Evolutionary conservation across 2,329 filamentous ascomycete species (phyloP).

Genomic region (Chalara sp.): DNA sequence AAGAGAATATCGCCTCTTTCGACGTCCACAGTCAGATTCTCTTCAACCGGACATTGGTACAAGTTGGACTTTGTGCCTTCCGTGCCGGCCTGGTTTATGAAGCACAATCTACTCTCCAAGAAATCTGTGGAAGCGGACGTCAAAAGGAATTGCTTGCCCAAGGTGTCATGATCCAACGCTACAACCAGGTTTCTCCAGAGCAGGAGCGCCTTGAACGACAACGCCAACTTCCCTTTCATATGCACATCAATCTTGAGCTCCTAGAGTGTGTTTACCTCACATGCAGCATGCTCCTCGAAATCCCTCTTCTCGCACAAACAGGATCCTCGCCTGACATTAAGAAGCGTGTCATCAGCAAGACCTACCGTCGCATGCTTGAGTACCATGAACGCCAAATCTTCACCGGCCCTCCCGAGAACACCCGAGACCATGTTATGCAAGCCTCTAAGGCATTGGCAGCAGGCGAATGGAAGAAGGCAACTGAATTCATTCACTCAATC

Average conservation of each 20-base stretch:
- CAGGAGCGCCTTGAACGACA: constrained; percentile 97
- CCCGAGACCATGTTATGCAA: constrained; percentile 98
- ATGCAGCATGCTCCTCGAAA: constrained; percentile 98
- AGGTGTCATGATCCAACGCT: constrained; percentile 97
- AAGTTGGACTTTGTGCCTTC: constrained; percentile 98
- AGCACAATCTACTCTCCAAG: constrained; percentile 93
- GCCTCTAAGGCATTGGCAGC: constrained; percentile 93
- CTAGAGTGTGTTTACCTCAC: constrained; percentile 98
- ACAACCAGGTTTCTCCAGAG: constrained; percentile 91
- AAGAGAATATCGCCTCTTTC: constrained; percentile 94
- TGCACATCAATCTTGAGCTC: constrained; percentile 99
- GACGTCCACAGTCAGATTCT: constrained; percentile 96
- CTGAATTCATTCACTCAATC: constrained; percentile 89
- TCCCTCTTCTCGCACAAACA: constrained; percentile 91
- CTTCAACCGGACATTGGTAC: constrained; percentile 95
- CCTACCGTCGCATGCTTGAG: constrained; percentile 97
- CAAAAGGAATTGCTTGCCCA: constrained; percentile 98
- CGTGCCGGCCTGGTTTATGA: constrained; percentile 94
- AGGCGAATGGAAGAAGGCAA: constrained; percentile 97
- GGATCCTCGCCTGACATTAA: constrained; percentile 94
- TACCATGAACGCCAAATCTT: constrained; percentile 99
- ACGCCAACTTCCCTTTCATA: constrained; percentile 97
- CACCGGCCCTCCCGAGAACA: constrained; percentile 97
- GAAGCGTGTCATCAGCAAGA: constrained; percentile 98
- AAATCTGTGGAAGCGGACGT: constrained; percentile 94